Evolutionary conservation across 2,329 filamentous ascomycete genomes (phyloP), one percentile per base, ranked within the genome.

Genomic region (Aspergillus carbonarius): DNA sequence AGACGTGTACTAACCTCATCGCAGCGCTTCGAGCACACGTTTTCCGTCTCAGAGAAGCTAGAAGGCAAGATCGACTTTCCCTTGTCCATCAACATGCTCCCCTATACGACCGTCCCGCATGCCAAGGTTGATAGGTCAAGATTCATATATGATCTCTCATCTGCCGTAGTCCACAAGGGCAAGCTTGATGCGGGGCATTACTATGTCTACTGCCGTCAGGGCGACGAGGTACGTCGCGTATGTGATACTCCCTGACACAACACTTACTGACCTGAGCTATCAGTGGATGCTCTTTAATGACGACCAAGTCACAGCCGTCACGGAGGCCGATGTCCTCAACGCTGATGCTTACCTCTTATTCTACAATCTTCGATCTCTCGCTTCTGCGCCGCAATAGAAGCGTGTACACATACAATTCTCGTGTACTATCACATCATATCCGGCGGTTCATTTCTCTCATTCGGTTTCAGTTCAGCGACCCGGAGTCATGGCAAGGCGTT

Each of bases 261-360:
- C 17, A 44, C 49, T 63, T 13, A 44, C 49, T 63, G 37, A 65
- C 42, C 20, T 20, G 5, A 47, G 25, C 25, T 71, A 61, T 15
- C 65, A 96, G 83, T 98, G 93, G 93, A 96, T 96, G 74, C 87
- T 91, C 56, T 97, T 97, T 76, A 96, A 98, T 70, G 93, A 98
- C 72, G 93, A 95, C 73, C 92, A 92, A 72, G 93, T 98, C 23
- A 91, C 93, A 61, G 72, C 93, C 57, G 93, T 91, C 2, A 86
- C 86, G 48, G 89, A 95, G 71, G 90, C 89, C 5, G 91, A 97
- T 60, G 93, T 98, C 3, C 81, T 98, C 42, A 85, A 84, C 30
- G 91, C 91, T 13, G 88, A 96, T 73, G 92, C 93, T 0, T 98
- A 97, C 74, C 80, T 98, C 58, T 79, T 98, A 54, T 96, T 97